Base-by-base conservation (phyloP, 1,284 basidiomycete genomes). In the Porogramme epimiltina region DNA sequence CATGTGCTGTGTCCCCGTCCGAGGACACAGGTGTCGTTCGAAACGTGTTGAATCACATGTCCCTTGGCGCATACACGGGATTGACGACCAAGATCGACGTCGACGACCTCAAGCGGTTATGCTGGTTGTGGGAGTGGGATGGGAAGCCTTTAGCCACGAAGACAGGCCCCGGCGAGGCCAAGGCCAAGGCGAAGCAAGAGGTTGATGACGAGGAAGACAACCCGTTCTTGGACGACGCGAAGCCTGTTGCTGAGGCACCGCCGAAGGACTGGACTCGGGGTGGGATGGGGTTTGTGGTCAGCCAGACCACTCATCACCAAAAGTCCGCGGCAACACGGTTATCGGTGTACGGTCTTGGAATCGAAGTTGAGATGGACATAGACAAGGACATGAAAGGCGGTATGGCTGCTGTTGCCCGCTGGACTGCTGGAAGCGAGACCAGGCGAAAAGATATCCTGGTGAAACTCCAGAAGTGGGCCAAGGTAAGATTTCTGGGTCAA, bases 121-220 rank as follows among this genome's bases (percentile, higher is more conserved):
- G 90, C 68, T 92, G 90, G 90, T 56, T 92, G n/a, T 91, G 90
- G 89, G 89, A 92, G 65, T 92, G 90, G 89, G 82, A 90, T 61
- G 78, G 79, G 9, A 71, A 78, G 47, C 8, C 28, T 8, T 6
- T 31, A 6, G 5, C 13, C 16, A 5, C 34, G 13, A 52, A 71
- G 1, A 56, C 78, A 44, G 38, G 45, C 51, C 18, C 20, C 28
- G 52, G 60, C 9, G 39, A 37, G 37, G 44, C 47, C 11, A 49
- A 47, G 31, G 47, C 59, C 63, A 69, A 4, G 41, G 40, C 44
- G 9, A 38, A 59, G 70, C 34, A 61, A 15, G 38, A 51, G 13
- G 54, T 46, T 9, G 66, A 76, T 8, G 81, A 81, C 4, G 86
- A 88, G 19, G 88, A 90, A 11, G 81, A 86, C 13, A 90, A 90